phyloP scores from a whole-genome alignment of 2,329 filamentous ascomycete genomes.

The Colletotrichum gigasporum region DNA sequence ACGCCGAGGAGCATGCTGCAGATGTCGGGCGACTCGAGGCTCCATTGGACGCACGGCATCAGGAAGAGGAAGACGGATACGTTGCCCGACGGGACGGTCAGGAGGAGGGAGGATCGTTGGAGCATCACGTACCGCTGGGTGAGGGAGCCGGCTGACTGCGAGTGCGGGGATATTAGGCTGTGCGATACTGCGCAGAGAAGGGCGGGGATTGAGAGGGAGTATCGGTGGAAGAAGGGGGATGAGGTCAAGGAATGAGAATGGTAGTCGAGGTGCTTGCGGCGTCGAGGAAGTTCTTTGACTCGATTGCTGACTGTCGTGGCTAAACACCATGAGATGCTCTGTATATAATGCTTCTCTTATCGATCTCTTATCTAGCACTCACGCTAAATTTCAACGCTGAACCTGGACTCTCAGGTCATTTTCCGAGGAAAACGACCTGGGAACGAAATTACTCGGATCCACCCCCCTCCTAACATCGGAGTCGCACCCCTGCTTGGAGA shows the following conservation, averaged over 20 bases:
- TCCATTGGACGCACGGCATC: conserved; percentile 67
- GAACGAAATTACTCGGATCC: conserved; percentile 5
- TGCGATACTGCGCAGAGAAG: conserved; percentile 61
- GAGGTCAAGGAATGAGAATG: too few species aligned
- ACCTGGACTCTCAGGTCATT: neutral
- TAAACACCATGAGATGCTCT: too few species aligned
- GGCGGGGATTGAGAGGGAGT: conserved; percentile 57
- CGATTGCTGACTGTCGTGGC: too few species aligned
- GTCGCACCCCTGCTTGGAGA: neutral
- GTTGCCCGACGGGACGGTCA: conserved; percentile 54
- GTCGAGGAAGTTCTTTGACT: too few species aligned
- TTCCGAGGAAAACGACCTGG: neutral
- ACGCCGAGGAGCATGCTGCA: conserved; percentile 59
- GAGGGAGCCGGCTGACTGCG: conserved; percentile 54
- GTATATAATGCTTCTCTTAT: neutral
- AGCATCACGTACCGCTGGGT: conserved; percentile 66
- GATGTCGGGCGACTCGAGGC: conserved; percentile 57
- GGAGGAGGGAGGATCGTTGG: conserved; percentile 56
- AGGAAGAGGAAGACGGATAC: conserved; percentile 62
- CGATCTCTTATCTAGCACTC: neutral
- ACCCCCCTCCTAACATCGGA: conserved; percentile 13
- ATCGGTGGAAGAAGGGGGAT: conserved; percentile 53
- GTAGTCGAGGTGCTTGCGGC: too few species aligned
- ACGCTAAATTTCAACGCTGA: neutral
- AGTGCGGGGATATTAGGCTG: conserved; percentile 58